Evolutionary conservation across 768 basidiomycete genomes (phyloP).

Genomic region (Mrakia gelida): DNA sequence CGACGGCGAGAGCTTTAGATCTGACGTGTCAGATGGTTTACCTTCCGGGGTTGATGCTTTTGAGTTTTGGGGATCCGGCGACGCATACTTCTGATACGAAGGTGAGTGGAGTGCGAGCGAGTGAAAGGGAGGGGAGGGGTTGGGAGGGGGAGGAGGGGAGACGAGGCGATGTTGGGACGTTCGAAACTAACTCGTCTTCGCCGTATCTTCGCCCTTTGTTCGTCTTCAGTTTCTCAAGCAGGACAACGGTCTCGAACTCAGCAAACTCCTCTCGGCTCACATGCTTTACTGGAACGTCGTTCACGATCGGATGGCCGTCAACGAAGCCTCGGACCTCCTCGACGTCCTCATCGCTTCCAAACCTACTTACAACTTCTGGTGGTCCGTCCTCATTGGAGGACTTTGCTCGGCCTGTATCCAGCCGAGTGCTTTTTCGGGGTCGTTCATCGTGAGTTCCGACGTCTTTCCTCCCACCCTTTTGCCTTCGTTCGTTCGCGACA

Average conservation of each 20-base stretch:
- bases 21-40: constrained; percentile 80
- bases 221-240: constrained; percentile 44
- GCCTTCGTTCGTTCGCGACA: no score
- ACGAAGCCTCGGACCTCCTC: constrained; percentile 64
- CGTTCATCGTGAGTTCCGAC: constrained; percentile 52
- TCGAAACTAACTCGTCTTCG: no score
- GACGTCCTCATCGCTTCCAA: constrained; percentile 66
- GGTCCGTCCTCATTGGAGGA: constrained; percentile 66
- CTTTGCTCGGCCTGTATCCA: constrained; percentile 67
- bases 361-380: constrained; percentile 53
- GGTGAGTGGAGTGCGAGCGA: constrained; percentile 21
- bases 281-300: constrained; percentile 73
- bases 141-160: no score
- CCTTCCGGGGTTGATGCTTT: constrained; percentile 58
- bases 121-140: no score
- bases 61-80: constrained; percentile 72
- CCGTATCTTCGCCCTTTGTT: neutral
- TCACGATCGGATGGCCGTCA: constrained; percentile 72
- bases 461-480: no score
- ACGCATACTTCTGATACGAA: constrained; percentile 79
- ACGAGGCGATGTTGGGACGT: no score
- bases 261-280: constrained; percentile 68
- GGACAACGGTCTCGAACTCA: constrained; percentile 59
- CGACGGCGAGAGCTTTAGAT: constrained; percentile 82
- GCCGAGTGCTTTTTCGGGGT: constrained; percentile 68